Conservation (phyloP, 345 rosid species). For the Eucalyptus tenuipes region DNA sequence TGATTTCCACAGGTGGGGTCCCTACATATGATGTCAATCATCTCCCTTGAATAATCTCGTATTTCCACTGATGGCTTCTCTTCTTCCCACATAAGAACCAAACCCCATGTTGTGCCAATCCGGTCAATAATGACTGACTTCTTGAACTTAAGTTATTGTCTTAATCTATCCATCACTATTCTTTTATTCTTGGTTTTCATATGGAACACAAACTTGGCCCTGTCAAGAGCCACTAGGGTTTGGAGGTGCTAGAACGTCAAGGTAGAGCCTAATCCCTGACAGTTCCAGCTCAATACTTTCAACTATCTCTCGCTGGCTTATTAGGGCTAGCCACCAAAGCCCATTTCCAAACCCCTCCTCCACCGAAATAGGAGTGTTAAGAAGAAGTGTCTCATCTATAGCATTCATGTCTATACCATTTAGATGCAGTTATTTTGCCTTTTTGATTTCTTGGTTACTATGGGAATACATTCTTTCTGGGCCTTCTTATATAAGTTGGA, state of each 20-base stretch:
- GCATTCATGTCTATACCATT: neutral
- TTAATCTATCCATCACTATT: neutral
- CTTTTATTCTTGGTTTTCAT: no score
- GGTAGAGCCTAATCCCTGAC: fast-evolving
- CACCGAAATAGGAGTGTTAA: fast-evolving
- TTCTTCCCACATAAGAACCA: neutral
- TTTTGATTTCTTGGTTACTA: no score
- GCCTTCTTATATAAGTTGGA: neutral
- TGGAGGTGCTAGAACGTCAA: fast-evolving
- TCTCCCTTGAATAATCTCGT: neutral
- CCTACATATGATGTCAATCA: neutral
- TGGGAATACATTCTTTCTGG: fast-evolving
- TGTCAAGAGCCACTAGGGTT: neutral
- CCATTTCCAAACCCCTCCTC: neutral
- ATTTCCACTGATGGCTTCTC: neutral
- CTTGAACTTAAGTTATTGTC: neutral
- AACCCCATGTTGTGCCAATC: neutral
- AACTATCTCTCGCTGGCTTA: neutral
- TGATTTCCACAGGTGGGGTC: neutral
- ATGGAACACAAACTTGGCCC: neutral
- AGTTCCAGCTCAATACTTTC: neutral
- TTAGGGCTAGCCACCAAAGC: neutral
- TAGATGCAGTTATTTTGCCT: no score
- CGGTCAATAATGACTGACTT: no score
- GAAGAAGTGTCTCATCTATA: neutral